Percentiles rank a stretch among this genome's conserved stretches.
Conservation (phyloP, 129 eudicot genomes). For the Centrapalus pauciflorus region DNA sequence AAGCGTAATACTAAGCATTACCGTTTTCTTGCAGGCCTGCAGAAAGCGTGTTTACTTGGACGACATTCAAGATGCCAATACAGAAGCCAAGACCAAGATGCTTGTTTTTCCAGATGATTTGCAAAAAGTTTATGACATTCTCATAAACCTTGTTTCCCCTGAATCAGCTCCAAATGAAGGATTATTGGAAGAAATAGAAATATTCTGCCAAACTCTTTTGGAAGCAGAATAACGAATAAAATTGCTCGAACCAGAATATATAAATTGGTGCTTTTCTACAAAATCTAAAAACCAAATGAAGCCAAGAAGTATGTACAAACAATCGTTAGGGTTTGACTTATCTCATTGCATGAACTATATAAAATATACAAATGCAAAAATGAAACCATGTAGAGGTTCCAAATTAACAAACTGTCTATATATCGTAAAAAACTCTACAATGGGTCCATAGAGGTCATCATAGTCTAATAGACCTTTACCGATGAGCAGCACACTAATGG, state of each 20-base stretch:
- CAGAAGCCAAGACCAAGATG: slow-evolving; percentile 25
- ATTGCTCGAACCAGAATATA: slow-evolving; percentile 1
- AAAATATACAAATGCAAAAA: slow-evolving; percentile 1
- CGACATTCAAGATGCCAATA: slow-evolving; percentile 32
- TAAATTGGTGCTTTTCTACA: neutral
- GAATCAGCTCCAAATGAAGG: slow-evolving; percentile 31
- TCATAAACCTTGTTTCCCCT: slow-evolving; percentile 44
- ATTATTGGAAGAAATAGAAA: slow-evolving; percentile 66
- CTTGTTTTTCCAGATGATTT: slow-evolving; percentile 26
- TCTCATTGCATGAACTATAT: neutral
- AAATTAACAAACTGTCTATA: too few relatives aligned
- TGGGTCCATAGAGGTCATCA: too few relatives aligned
- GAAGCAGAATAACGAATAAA: slow-evolving; percentile 31
- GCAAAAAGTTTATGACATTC: slow-evolving; percentile 53
- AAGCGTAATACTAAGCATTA: neutral
- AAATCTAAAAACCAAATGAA: neutral
- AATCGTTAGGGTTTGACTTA: neutral
- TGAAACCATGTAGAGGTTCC: too few relatives aligned
- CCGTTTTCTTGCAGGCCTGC: slow-evolving; percentile 49
- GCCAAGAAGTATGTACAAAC: neutral
- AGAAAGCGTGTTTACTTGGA: slow-evolving; percentile 45
- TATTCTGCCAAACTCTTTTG: slow-evolving; percentile 48
- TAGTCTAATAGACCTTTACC: slow-evolving; percentile 26
- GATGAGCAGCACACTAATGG: slow-evolving; percentile 85
- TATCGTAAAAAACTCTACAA: too few relatives aligned